Percentiles rank a stretch among this genome's conserved stretches.
phyloP scores from a whole-genome alignment of 2,329 filamentous ascomycete species.

The Penicillium sclerotiorum region DNA sequence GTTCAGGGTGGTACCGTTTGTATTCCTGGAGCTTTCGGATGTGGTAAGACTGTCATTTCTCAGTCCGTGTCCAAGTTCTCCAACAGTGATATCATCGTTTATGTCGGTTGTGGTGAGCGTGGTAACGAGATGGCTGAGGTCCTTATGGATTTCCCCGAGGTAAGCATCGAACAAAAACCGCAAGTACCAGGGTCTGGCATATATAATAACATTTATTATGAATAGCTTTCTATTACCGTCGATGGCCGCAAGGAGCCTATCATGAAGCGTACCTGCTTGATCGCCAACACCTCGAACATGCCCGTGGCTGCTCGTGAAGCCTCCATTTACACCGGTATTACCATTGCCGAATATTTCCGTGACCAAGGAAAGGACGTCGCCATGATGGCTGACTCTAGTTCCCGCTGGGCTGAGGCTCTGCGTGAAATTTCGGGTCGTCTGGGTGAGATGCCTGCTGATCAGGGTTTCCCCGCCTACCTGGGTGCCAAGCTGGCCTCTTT shows the following conservation, averaged over 20 bases:
- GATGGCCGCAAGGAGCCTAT: constrained; percentile 96
- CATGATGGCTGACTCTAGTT: constrained; percentile 99
- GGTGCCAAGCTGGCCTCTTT: constrained; percentile 97
- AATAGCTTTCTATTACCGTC: constrained; percentile 81
- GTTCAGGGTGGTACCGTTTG: constrained; percentile 97
- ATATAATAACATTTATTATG: background rate
- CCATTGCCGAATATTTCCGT: constrained; percentile 93
- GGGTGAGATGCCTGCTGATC: constrained; percentile 99
- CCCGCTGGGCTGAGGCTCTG: constrained; percentile 96
- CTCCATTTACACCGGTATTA: constrained; percentile 97
- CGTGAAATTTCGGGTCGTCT: constrained; percentile 98
- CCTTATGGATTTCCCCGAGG: constrained; percentile 98
- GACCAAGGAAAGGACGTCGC: constrained; percentile 96
- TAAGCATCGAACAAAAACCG: constrained; percentile 31
- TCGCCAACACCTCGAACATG: constrained; percentile 99
- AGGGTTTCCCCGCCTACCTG: constrained; percentile 98
- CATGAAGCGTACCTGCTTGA: constrained; percentile 99
- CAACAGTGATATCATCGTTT: constrained; percentile 98
- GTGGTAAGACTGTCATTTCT: constrained; percentile 98
- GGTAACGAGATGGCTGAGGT: constrained; percentile 99
- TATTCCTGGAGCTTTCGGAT: constrained; percentile 97
- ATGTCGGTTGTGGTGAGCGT: constrained; percentile 90
- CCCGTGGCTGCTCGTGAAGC: constrained; percentile 97
- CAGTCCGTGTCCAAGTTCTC: constrained; percentile 99
- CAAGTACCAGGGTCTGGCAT: background rate